phyloP scores from a whole-genome alignment of 768 basidiomycete species.

The Tubosaeta sp. region DNA sequence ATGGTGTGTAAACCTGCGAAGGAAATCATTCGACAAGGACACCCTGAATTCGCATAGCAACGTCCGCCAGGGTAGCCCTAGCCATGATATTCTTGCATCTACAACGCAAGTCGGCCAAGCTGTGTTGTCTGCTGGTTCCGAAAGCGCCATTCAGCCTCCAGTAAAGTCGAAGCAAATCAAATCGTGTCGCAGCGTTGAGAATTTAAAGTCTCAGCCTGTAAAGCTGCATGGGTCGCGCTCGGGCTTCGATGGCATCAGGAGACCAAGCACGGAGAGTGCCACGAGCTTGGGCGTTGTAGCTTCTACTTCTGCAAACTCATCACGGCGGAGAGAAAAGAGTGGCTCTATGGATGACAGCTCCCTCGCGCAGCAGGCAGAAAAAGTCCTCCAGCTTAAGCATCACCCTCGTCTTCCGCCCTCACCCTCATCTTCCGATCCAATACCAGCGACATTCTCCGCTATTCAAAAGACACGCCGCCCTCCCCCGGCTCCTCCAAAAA shows the following conservation, averaged over 20 bases:
- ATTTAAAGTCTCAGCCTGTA: constrained; percentile 36
- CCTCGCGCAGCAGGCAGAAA: constrained; percentile 17
- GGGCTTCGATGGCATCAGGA: constrained; percentile 35
- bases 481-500: constrained; percentile 64
- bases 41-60: constrained; percentile 23
- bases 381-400: constrained; percentile 14
- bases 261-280: constrained; percentile 38
- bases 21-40: constrained; percentile 29
- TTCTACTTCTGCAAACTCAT: constrained; percentile 15
- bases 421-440: constrained; percentile 14
- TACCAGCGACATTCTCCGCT: constrained; percentile 13
- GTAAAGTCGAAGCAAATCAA: constrained; percentile 48
- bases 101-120: constrained; percentile 27
- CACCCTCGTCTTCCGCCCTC: constrained; percentile 16
- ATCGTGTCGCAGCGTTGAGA: constrained; percentile 63
- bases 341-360: constrained; percentile 26
- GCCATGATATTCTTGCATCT: constrained; percentile 39
- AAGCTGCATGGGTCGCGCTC: constrained; percentile 31
- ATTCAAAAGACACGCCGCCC: constrained; percentile 41
- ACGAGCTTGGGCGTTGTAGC: constrained; percentile 28
- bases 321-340: constrained; percentile 24
- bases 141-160: constrained; percentile 16
- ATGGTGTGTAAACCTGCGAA: constrained; percentile 76
- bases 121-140: constrained; percentile 2
- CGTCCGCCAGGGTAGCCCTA: constrained; percentile 40